Conservation (phyloP, 257 asterid genomes). For the Fraxinus americana region DNA sequence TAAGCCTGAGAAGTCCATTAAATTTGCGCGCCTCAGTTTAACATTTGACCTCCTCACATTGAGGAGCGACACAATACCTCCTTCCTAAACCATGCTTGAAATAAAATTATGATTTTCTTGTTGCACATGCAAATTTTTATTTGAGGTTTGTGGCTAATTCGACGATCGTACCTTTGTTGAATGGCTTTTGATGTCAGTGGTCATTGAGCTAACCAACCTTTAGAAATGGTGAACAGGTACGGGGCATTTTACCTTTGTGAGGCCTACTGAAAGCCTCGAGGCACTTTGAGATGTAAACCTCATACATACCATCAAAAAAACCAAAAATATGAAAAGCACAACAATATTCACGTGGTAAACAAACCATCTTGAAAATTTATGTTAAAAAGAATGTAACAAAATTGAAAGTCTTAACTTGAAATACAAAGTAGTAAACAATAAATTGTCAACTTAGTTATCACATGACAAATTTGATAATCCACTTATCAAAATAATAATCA, state of each 20-base stretch:
- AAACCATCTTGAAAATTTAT: not conserved
- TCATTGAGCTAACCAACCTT: slow-evolving; percentile 46
- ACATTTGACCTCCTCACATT: not conserved
- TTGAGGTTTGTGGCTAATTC: slow-evolving; percentile 48
- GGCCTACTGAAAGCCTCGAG: not conserved
- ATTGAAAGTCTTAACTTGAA: not conserved
- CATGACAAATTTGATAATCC: not conserved
- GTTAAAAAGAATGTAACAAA: not conserved
- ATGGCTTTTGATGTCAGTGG: slow-evolving; percentile 48
- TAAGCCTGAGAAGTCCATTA: not conserved
- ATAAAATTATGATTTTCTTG: not conserved
- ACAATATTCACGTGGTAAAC: not conserved
- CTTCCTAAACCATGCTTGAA: not conserved
- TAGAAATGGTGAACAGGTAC: slow-evolving; percentile 30
- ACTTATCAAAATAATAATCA: not conserved
- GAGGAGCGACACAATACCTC: not conserved
- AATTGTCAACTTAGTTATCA: not conserved
- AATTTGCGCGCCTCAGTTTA: not conserved
- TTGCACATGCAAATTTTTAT: not conserved
- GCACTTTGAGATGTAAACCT: not conserved
- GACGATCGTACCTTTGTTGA: slow-evolving; percentile 48
- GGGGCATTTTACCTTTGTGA: not conserved
- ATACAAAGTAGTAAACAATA: not conserved
- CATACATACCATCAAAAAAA: not conserved
- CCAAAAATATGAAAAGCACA: not conserved